Evolutionary conservation across 306 rosid species (phyloP), one percentile per base, ranked within the genome.

Genomic region (Spatholobus suberectus): DNA sequence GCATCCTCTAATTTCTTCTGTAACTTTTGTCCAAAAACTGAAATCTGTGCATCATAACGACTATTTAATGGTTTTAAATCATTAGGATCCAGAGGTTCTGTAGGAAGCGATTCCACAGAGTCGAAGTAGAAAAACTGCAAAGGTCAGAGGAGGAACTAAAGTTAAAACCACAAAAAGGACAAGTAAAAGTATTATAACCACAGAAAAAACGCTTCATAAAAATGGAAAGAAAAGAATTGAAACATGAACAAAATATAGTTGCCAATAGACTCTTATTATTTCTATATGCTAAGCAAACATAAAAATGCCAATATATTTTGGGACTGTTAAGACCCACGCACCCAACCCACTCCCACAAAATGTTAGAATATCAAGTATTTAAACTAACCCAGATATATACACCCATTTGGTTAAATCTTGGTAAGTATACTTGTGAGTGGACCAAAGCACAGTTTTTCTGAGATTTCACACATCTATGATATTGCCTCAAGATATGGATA

Each of bases 31-130:
- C 99, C 99, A 86, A 96, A 94, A 76, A 96, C 99, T 37, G 99
- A 96, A 88, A 96, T 96, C 81, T 96, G 99, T 49, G 99, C 98
- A 80, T 96, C 99, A 75, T 96, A 96, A 29, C 98, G 98, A 79
- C 97, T 84, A 84, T 92, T 90, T 72, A 90, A 72, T 54, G 99
- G 98, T 65, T 87, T 91, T 20, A 92, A 88, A 63, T 94, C 98
- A 90, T 79, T 86, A 58, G 97, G 79, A 62, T 92, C 97, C 84
- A 92, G 78, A 44, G 92, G 89, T 81, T 91, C 98, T 9, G 94
- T 84, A 21, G 99, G 99, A 83, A 96, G 98, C 14, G 99, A 96
- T 84, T 96, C 99, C 78, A 92, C 85, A 0, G 99, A 96, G 85
- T 96, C 99, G 1, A 96, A 96, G 89, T 96, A 96, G 92, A 94